Base-by-base conservation (phyloP, 1,139 yeast genomes). In the Williopsis jadinii region DNA sequence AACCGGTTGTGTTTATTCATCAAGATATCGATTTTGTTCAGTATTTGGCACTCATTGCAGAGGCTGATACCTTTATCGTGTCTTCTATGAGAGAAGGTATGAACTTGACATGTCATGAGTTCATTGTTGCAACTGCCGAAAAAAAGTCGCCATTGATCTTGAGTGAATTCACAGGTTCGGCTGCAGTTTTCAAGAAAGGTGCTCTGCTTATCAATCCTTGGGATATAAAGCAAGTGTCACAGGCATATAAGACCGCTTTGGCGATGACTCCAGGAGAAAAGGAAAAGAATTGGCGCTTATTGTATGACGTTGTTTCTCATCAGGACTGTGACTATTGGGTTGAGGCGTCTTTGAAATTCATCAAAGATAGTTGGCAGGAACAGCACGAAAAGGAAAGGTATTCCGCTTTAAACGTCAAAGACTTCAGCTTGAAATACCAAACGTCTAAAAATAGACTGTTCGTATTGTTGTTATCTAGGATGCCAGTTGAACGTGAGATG, bases 41-140 rank as follows among this genome's bases (percentile, higher is more conserved):
- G 61, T 92, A 92, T 58, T 64, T 92, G 51, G 97, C 96, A 0
- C 66, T 92, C 42, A 75, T 85, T 42, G 69, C 81, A 36, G 97
- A 88, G 59, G 96, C 97, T 0, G 95, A 85, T 52, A 71, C 78
- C 2, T 92, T 92, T 60, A 80, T 85, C 30, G 96, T 92, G 3
- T 80, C 95, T 5, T 84, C 96, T 1, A 75, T 92, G 72, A 79
- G 98, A 58, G 99, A 94, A 62, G 98, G 98, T 14, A 84, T 92
- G 85, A 92, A 92, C 56, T 69, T 92, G 58, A 88, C 98, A 0
- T 88, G 97, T 55, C 98, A 94, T 58, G 98, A 92, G 60, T 94
- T 84, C 59, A 76, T 88, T 32, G 82, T 81, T 43, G 87, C 95
- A 26, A 77, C 95, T 4, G 67, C 71, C 28, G 79, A 75, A 34